Conservation (phyloP, 2,329 filamentous ascomycete species). For the Fusarium sp. region DNA sequence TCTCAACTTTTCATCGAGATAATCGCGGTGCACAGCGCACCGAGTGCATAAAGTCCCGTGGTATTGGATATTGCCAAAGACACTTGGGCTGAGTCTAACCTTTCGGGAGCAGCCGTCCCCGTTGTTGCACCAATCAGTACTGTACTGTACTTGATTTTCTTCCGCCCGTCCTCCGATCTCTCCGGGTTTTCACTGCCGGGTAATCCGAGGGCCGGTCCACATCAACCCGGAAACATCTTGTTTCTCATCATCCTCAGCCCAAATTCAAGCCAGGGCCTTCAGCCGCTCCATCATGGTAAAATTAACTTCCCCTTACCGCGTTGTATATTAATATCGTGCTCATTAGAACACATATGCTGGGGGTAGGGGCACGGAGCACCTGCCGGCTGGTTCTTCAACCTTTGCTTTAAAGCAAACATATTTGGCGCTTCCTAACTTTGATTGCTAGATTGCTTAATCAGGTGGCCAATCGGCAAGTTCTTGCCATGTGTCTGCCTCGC, state of each 20-base stretch:
- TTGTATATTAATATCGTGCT: slow-evolving; percentile 1
- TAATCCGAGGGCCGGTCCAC: slow-evolving; percentile 12
- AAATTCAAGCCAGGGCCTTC: slow-evolving; percentile 19
- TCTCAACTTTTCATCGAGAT: slow-evolving; percentile 1
- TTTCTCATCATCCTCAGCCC: slow-evolving; percentile 1
- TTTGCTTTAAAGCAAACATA: slow-evolving; percentile 32
- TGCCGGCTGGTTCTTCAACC: slow-evolving; percentile 11
- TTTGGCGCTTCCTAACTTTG: background rate
- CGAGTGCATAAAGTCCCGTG: slow-evolving; percentile 2
- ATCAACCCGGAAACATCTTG: slow-evolving; percentile 6
- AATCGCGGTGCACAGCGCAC: slow-evolving; percentile 13
- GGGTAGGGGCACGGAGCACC: slow-evolving; percentile 29
- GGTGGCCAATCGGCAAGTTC: background rate
- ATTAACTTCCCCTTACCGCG: background rate
- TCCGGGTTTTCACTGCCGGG: slow-evolving; percentile 14
- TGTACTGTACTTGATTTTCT: background rate
- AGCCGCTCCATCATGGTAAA: slow-evolving; percentile 14
- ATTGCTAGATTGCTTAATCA: background rate
- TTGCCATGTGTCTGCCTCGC: background rate
- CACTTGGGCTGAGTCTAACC: background rate
- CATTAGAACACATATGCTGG: slow-evolving; percentile 6
- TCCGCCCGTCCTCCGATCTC: slow-evolving; percentile 11
- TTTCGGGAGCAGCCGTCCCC: slow-evolving; percentile 11
- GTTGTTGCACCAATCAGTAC: slow-evolving; percentile 13
- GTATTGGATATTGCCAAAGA: background rate